Evolutionary conservation across 2,329 filamentous ascomycete species (phyloP).

Genomic region (Diaporthe amygdali): DNA sequence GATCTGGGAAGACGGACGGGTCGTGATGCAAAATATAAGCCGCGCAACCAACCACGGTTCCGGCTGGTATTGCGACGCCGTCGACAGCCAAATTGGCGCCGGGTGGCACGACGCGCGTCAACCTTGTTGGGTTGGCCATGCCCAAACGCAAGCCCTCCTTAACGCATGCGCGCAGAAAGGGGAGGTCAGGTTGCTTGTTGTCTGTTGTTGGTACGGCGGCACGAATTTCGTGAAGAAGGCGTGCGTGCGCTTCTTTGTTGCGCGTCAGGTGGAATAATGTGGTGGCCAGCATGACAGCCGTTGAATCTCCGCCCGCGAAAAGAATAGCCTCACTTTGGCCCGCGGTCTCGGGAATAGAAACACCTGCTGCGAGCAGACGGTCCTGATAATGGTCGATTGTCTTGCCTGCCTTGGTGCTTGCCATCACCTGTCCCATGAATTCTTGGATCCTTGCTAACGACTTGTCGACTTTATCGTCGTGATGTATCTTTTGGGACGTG

Average conservation of each 20-base stretch:
- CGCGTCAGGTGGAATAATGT: conserved; percentile 65
- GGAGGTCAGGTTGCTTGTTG: conserved; percentile 57
- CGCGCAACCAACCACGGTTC: conserved; percentile 67
- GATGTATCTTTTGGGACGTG: background rate
- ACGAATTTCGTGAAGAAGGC: conserved; percentile 49
- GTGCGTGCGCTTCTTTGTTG: conserved; percentile 51
- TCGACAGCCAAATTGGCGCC: conserved; percentile 44
- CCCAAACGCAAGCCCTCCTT: conserved; percentile 28
- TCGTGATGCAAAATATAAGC: conserved; percentile 61
- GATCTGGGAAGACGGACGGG: conserved; percentile 27
- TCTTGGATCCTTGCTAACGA: background rate
- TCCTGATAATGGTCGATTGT: background rate
- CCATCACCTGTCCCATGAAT: background rate
- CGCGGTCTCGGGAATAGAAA: background rate
- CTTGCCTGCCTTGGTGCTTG: background rate
- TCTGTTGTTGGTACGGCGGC: conserved; percentile 52
- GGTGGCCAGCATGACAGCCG: conserved; percentile 55
- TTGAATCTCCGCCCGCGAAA: conserved; percentile 60
- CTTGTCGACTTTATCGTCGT: conserved; percentile 3
- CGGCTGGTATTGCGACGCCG: conserved; percentile 57
- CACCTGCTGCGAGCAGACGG: conserved; percentile 2
- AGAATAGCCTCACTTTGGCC: conserved; percentile 13
- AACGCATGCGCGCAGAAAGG: conserved; percentile 43
- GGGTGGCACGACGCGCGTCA: conserved; percentile 22
- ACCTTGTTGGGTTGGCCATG: conserved; percentile 27